Conservation (phyloP, 371 early-diverging fungal genomes). For the Cokeromyces recurvatus region DNA sequence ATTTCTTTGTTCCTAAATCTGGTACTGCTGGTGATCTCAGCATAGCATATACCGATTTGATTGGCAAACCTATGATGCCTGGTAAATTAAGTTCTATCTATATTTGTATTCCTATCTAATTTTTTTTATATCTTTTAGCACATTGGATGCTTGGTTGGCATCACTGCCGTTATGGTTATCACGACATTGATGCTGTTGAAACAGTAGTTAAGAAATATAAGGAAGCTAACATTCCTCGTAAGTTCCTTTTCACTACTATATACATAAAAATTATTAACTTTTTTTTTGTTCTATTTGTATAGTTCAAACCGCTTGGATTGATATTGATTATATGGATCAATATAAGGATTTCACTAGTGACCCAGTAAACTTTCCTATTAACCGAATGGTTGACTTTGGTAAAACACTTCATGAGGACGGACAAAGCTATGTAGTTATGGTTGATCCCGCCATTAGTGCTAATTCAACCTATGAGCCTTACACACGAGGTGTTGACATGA, state of each 20-base stretch:
- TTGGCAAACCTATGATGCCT: constrained; percentile 64
- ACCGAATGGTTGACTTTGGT: constrained; percentile 13
- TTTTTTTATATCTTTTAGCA: too few species aligned
- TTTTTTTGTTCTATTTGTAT: too few species aligned
- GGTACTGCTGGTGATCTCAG: constrained; percentile 52
- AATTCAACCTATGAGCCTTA: constrained; percentile 37
- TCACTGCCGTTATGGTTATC: constrained; percentile 74
- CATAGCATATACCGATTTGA: constrained; percentile 62
- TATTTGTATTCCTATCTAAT: too few species aligned
- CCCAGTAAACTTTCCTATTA: constrained; percentile 41
- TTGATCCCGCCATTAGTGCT: constrained; percentile 53
- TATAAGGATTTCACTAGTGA: constrained; percentile 49
- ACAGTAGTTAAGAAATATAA: constrained; percentile 47
- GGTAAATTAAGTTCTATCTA: too few species aligned
- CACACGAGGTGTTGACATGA: constrained; percentile 33
- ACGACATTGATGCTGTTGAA: constrained; percentile 50
- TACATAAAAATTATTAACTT: too few species aligned
- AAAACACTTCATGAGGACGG: constrained; percentile 8
- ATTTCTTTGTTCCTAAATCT: constrained; percentile 54
- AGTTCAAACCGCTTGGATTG: constrained; percentile 14
- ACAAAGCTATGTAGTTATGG: constrained; percentile 38
- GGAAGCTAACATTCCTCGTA: constrained; percentile 61
- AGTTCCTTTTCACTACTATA: too few species aligned
- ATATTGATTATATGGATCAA: constrained; percentile 24
- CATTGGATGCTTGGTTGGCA: constrained; percentile 66